These are phyloP conservation scores for Hysterangium stoloniferum DNA, from an alignment of 768 basidiomycete genomes.

Conservation along the genomic window DNA sequence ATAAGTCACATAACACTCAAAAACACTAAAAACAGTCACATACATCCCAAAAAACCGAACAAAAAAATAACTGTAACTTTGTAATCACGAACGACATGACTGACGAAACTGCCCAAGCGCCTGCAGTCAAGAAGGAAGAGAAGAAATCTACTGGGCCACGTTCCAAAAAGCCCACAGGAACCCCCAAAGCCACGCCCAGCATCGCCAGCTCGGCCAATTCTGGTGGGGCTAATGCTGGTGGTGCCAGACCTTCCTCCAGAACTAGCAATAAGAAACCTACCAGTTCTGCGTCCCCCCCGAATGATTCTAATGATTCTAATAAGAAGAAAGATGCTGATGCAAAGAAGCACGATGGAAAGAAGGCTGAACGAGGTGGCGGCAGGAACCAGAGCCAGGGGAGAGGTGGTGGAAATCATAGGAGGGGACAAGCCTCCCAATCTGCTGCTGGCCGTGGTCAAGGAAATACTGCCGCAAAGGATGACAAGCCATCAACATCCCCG, in stretches of 20 bases:
- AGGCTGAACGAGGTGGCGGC: conserved; percentile 45
- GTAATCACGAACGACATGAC: conserved; percentile 81
- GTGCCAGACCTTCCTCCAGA: conserved; percentile 54
- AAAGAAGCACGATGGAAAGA: conserved; percentile 48
- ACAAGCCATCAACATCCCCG: conserved; percentile 37
- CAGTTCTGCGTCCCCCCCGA: conserved; percentile 42
- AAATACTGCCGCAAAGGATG: conserved; percentile 35
- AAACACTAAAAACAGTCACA: conserved; percentile 39
- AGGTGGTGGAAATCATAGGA: conserved; percentile 44
- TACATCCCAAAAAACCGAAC: conserved; percentile 26
- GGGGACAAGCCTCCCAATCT: conserved; percentile 49
- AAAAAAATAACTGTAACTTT: conserved; percentile 13
- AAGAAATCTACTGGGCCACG: conserved; percentile 50
- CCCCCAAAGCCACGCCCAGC: conserved; percentile 34
- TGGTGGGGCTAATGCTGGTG: conserved; percentile 26
- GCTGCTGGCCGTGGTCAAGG: conserved; percentile 42
- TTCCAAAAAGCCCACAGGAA: conserved; percentile 45
- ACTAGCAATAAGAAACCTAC: conserved; percentile 54
- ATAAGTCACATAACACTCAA: conserved; percentile 31
- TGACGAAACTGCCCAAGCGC: conserved; percentile 51
- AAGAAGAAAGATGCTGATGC: conserved; percentile 49
- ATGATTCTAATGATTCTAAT: conserved; percentile 63
- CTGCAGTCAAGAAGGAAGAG: conserved; percentile 54
- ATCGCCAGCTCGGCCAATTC: conserved; percentile 25
- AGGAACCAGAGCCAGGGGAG: conserved; percentile 22